Conservation (phyloP, 495 filamentous ascomycete species). For the Neurospora discreta region DNA sequence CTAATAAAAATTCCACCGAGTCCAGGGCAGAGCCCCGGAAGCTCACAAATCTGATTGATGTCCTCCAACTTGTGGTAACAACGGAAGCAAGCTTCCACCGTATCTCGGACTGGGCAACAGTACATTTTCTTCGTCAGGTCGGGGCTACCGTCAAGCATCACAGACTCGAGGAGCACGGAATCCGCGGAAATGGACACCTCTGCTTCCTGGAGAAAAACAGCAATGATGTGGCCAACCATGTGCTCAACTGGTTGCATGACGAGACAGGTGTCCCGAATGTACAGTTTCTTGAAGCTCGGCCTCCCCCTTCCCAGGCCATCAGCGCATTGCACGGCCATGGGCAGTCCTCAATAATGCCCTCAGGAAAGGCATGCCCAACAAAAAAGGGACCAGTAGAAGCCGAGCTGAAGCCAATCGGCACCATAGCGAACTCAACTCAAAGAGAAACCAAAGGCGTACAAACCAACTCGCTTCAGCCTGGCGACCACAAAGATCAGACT, state of each 20-base stretch:
- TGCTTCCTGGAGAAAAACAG: conserved; percentile 52
- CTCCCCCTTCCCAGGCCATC: not conserved
- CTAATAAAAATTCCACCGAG: conserved; percentile 10
- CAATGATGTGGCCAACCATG: conserved; percentile 30
- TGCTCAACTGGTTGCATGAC: conserved; percentile 10
- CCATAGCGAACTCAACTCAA: not conserved
- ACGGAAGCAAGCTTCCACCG: conserved; percentile 44
- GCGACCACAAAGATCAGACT: not conserved
- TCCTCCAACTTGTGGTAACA: conserved; percentile 40
- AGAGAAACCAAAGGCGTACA: not conserved
- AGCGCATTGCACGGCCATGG: not conserved
- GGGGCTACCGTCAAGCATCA: conserved; percentile 37
- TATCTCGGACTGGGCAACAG: conserved; percentile 46
- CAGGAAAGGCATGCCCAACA: not conserved
- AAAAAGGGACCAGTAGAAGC: not conserved
- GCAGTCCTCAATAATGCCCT: not conserved
- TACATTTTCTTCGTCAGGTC: conserved; percentile 43
- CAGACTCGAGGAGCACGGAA: conserved; percentile 33
- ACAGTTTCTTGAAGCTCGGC: not conserved
- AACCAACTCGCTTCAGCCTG: not conserved
- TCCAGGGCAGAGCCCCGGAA: conserved; percentile 30
- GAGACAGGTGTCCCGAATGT: not conserved
- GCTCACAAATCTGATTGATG: conserved; percentile 35
- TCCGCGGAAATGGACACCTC: conserved; percentile 49
- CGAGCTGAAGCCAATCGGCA: not conserved